Evolutionary conservation across 768 basidiomycete genomes (phyloP).

Genomic region (Pleurotus cornucopiae): DNA sequence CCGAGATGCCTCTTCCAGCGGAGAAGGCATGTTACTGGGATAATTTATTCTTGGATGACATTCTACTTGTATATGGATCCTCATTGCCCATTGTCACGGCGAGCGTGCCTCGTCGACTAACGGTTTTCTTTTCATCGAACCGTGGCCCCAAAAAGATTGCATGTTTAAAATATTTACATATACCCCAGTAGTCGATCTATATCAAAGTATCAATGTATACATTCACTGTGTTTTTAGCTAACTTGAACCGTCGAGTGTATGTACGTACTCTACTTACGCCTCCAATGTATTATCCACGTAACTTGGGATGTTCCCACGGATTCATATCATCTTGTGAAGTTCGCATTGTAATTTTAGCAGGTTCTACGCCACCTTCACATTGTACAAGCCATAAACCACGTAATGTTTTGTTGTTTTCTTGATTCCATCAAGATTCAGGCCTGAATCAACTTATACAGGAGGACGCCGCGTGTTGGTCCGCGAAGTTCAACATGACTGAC

Average conservation of each 20-base stretch:
- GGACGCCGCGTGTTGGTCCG: background rate
- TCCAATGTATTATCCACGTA: background rate
- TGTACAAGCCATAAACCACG: background rate
- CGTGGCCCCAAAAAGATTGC: constrained; percentile 4
- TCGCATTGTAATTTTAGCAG: background rate
- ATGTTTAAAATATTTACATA: constrained; percentile 1
- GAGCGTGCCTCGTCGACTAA: background rate
- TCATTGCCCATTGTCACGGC: background rate
- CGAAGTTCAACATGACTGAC: constrained; percentile 2
- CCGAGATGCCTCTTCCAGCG: constrained; percentile 56
- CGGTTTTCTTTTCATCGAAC: constrained; percentile 7
- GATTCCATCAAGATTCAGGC: background rate
- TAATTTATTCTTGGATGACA: constrained; percentile 1
- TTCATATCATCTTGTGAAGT: background rate
- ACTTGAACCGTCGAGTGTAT: background rate
- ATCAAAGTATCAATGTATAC: constrained; percentile 5
- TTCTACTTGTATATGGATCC: background rate
- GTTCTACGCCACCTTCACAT: background rate
- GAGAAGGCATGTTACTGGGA: constrained; percentile 41
- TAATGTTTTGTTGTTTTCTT: background rate
- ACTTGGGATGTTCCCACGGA: background rate
- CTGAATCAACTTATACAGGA: background rate
- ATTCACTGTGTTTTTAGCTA: constrained; percentile 8
- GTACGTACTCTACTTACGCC: background rate
- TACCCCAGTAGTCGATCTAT: constrained; percentile 4